Evolutionary conservation across 345 rosid genomes (phyloP).

Genomic region (Mercurialis annua): DNA sequence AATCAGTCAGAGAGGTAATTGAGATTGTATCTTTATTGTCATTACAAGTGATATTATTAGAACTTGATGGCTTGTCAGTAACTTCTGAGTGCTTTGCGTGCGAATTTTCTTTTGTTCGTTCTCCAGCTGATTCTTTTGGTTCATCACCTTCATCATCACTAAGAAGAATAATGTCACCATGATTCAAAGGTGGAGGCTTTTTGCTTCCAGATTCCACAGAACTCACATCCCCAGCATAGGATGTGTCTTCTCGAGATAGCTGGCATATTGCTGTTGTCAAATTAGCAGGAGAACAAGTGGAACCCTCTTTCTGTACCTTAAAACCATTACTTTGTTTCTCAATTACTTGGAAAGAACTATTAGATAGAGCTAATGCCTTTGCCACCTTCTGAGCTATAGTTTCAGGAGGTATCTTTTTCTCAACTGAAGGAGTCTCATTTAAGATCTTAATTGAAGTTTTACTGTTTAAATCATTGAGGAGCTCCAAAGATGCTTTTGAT

Average conservation of each 20-base stretch:
- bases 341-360: constrained; percentile 16
- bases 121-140: constrained; percentile 38
- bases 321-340: constrained; percentile 20
- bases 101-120: constrained; percentile 29
- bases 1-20: constrained; percentile 22
- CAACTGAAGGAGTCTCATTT: constrained; percentile 24
- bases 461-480: constrained; percentile 36
- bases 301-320: constrained; percentile 34
- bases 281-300: constrained; percentile 27
- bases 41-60: constrained; percentile 25
- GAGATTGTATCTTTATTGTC: constrained; percentile 20
- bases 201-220: constrained; percentile 30
- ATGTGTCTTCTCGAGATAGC: constrained; percentile 38
- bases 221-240: constrained; percentile 23
- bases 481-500: constrained; percentile 33
- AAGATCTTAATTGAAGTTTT: constrained; percentile 27
- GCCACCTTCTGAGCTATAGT: constrained; percentile 28
- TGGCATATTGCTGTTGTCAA: constrained; percentile 32
- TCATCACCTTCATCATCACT: constrained; percentile 80
- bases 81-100: constrained; percentile 18
- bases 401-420: constrained; percentile 31
- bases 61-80: constrained; percentile 34
- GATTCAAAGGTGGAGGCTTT: constrained; percentile 32
- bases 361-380: constrained; percentile 24
- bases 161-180: constrained; percentile 53